phyloP scores from a whole-genome alignment of 768 basidiomycete genomes.

The Podaxis mareebaensis region DNA sequence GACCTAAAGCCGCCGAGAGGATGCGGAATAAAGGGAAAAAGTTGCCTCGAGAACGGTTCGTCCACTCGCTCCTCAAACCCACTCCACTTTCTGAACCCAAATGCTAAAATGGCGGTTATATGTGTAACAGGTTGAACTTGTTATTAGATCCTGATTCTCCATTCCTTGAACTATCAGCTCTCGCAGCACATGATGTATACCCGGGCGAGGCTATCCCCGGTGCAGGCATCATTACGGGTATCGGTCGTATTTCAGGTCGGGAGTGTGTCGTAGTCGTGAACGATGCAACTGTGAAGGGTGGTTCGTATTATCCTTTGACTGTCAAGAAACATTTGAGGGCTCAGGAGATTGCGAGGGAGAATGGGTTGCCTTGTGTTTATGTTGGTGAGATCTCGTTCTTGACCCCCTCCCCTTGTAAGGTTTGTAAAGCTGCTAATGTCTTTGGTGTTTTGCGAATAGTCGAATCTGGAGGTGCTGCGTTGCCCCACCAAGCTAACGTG shows the following conservation, averaged over 20 bases:
- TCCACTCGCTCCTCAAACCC: not conserved
- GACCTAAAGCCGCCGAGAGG: conserved; percentile 69
- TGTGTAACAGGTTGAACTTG: conserved; percentile 55
- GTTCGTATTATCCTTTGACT: conserved; percentile 88
- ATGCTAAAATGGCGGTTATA: not conserved
- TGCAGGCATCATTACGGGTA: conserved; percentile 89
- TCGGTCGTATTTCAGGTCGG: conserved; percentile 73
- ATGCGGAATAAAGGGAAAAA: conserved; percentile 81
- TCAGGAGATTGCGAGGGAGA: conserved; percentile 92
- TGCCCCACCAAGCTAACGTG: conserved; percentile 91
- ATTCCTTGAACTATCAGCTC: conserved; percentile 83
- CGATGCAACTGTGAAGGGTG: conserved; percentile 92
- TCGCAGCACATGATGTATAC: conserved; percentile 90
- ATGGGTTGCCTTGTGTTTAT: conserved; percentile 88
- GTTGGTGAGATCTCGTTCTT: conserved; percentile 55
- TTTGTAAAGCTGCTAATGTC: too few relatives aligned
- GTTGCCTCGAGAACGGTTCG: conserved; percentile 79
- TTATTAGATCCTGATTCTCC: conserved; percentile 86
- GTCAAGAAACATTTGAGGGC: conserved; percentile 96
- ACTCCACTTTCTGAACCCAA: not conserved
- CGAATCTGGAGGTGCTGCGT: conserved; percentile 91
- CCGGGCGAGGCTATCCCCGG: conserved; percentile 73
- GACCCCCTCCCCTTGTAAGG: not conserved
- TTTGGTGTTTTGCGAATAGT: conserved; percentile 43
- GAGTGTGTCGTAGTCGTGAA: conserved; percentile 93